Conservation (phyloP, 345 rosid species). For the Cardamine chenopodiifolia region DNA sequence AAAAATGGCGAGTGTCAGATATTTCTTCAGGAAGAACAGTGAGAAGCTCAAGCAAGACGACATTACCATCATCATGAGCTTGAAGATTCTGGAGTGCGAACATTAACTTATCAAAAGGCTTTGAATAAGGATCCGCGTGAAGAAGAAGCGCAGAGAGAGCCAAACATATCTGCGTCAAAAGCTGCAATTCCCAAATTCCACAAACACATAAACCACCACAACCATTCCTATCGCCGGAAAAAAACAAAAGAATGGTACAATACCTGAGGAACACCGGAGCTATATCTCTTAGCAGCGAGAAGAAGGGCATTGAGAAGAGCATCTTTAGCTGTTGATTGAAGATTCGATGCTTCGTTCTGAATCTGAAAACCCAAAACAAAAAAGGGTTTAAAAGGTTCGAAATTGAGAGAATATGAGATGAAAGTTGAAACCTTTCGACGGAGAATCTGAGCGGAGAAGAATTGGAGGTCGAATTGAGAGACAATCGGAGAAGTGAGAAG, state of each 20-base stretch:
- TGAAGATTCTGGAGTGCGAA: constrained; percentile 78
- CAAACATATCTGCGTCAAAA: constrained; percentile 90
- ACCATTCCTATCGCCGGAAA: background rate
- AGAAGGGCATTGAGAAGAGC: constrained; percentile 84
- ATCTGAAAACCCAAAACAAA: constrained; percentile 55
- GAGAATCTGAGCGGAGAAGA: constrained; percentile 97
- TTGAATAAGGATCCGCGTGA: constrained; percentile 70
- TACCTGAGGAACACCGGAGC: constrained; percentile 95
- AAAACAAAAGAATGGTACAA: constrained; percentile 24
- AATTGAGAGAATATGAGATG: background rate
- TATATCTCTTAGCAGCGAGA: constrained; percentile 78
- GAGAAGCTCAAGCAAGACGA: constrained; percentile 88
- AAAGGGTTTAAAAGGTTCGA: background rate
- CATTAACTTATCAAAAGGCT: constrained; percentile 83
- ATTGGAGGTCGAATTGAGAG: constrained; percentile 74
- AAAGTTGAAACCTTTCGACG: constrained; percentile 70
- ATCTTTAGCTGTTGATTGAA: constrained; percentile 70
- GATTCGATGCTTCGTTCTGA: constrained; percentile 78
- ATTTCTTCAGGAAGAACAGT: constrained; percentile 95
- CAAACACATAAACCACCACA: constrained; percentile 19
- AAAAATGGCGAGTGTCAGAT: constrained; percentile 63
- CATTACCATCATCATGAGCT: constrained; percentile 74
- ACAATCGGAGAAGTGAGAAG: constrained; percentile 72
- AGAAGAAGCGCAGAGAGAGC: constrained; percentile 87
- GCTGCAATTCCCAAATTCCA: constrained; percentile 51